Base-by-base conservation (phyloP, 371 early-diverging fungal genomes). In the Mucor sp. region DNA sequence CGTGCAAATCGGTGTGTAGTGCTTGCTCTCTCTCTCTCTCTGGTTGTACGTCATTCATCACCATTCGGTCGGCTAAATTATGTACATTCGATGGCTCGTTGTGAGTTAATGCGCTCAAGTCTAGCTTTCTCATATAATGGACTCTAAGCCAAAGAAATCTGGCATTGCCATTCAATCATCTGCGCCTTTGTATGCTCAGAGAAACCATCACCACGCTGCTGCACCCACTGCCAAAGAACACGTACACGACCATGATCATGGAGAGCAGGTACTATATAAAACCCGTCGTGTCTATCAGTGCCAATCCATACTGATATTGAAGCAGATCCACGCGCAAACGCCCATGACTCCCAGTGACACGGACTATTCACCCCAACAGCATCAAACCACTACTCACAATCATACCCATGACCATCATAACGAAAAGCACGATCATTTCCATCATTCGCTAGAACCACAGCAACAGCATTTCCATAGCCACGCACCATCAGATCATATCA, bases 391-490 rank as follows among this genome's bases (percentile, higher is more conserved):
- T 44, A 4, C 21, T 53, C 12, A 53, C 15, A 0, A 0, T 23
- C 25, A 50, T 25, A 8, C n/a, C 12, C 60, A 65, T 14, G 56
- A 57, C 37, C 56, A 50, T 50, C 23, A 19, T 55, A 50, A 50
- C n/a, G 58, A 56, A 15, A 60, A 81, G 15, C 66, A 63, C 27
- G 39, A 50, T 21, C 63, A 60, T 19, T 62, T 56, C 15, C 60
- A 69, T 15, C 69, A 72, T 50, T 28, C 28, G 62, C 60, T 60
- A 35, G 6, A 3, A 12, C 37, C 41, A 11, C 67, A 25, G 37
- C 67, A 25, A 43, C 73, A 69, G 35, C 62, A 73, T 32, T 62
- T 56, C 19, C 73, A 75, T 62, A 50, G 12, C 35, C 67, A 68
- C 48, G 55, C 69, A 47, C 21, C 11, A 19, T 19, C 23, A 27